Evolutionary conservation across 2,329 filamentous ascomycete species (phyloP).

Genomic region (Penicillium concentricum): DNA sequence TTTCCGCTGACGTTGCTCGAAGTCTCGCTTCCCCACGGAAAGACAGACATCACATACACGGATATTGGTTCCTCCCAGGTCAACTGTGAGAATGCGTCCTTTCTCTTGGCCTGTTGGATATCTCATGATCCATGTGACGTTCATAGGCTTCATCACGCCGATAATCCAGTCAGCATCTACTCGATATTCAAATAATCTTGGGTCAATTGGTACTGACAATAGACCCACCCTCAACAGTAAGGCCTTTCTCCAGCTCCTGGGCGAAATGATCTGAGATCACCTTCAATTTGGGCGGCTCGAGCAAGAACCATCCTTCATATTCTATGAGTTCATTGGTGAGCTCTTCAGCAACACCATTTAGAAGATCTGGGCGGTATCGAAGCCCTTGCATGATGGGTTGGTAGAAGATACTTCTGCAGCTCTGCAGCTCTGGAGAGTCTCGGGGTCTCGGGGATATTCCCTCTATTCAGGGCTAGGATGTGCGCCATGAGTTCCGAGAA

Average conservation of each 20-base stretch:
- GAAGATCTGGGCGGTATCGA: conserved; percentile 17
- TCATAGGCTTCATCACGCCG: conserved; percentile 70
- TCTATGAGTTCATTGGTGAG: conserved; percentile 70
- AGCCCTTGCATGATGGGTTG: conserved; percentile 13
- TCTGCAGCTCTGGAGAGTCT: not conserved
- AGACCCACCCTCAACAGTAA: conserved; percentile 76
- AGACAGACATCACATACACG: conserved; percentile 83
- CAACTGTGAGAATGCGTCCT: conserved; percentile 76
- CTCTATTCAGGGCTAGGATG: not conserved
- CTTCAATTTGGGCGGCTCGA: conserved; percentile 73
- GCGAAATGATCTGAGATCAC: conserved; percentile 83
- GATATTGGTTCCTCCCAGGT: conserved; percentile 89
- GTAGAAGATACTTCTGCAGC: not conserved
- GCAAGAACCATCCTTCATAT: conserved; percentile 74
- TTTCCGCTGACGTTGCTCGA: conserved; percentile 83
- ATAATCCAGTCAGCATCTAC: not conserved
- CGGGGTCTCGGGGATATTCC: not conserved
- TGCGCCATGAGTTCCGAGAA: conserved; percentile 3
- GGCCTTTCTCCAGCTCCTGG: conserved; percentile 72
- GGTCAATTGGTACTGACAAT: conserved; percentile 62
- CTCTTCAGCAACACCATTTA: conserved; percentile 62
- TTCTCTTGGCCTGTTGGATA: conserved; percentile 74
- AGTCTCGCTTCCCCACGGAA: conserved; percentile 74
- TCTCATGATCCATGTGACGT: conserved; percentile 84
- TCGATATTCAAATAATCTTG: not conserved